Conservation (phyloP, 768 basidiomycete species). For the Pisolithus orientalis region DNA sequence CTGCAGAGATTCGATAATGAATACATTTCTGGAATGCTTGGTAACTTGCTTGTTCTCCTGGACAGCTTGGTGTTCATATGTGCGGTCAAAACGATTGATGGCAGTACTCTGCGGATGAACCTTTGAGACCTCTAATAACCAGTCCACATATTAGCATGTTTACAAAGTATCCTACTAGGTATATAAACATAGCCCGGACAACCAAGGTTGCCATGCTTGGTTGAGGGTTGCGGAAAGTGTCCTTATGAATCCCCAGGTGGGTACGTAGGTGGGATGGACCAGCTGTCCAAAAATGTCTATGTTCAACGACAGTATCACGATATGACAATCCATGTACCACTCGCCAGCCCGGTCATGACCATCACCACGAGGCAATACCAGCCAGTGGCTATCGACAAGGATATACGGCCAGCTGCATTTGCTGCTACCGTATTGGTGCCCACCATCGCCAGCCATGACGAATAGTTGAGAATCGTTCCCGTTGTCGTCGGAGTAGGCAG, state of each 20-base stretch:
- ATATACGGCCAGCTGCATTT: conserved; percentile 19
- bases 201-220: too few species aligned
- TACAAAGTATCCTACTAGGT: too few species aligned
- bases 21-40: too few species aligned
- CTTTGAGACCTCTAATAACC: too few species aligned
- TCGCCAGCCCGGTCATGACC: conserved; percentile 16
- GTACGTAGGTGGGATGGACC: conserved; percentile 3
- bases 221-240: too few species aligned
- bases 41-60: too few species aligned
- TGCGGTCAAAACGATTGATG: too few species aligned
- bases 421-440: conserved; percentile 26
- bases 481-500: conserved; percentile 22
- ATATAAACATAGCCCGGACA: too few species aligned
- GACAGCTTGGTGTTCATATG: too few species aligned
- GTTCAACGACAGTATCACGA: conserved; percentile 4
- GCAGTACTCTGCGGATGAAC: too few species aligned
- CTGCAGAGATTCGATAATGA: too few species aligned
- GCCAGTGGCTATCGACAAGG: conserved; percentile 13
- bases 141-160: too few species aligned
- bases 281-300: conserved; percentile 9
- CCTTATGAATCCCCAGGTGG: conserved; percentile 1
- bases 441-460: conserved; percentile 23
- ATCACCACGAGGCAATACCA: conserved; percentile 25
- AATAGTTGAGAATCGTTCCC: conserved; percentile 23
- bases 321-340: conserved; percentile 28